phyloP scores from a whole-genome alignment of 2,329 filamentous ascomycete genomes.

The Aspergillus tamarii region DNA sequence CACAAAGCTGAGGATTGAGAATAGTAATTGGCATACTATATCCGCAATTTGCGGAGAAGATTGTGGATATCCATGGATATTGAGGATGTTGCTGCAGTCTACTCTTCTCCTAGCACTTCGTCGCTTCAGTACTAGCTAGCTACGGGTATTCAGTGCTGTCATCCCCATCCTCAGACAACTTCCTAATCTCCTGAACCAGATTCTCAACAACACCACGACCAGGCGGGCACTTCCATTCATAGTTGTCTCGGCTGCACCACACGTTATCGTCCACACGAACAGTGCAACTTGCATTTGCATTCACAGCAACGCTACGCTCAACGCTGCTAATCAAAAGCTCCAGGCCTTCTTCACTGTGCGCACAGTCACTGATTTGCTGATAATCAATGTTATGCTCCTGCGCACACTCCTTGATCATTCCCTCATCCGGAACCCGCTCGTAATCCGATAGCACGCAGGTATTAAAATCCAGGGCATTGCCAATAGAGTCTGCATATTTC shows the following conservation, averaged over 20 bases:
- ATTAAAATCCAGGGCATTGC: too few species aligned
- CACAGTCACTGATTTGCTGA: neutral
- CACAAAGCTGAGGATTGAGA: too few species aligned
- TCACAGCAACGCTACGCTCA: neutral
- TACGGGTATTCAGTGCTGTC: neutral
- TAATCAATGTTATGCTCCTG: too few species aligned
- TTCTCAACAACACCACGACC: neutral
- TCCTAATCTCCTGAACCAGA: neutral
- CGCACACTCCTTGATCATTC: too few species aligned
- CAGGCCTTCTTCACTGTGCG: neutral
- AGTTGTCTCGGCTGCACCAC: neutral
- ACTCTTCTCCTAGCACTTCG: too few species aligned
- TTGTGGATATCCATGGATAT: too few species aligned
- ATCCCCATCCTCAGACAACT: neutral
- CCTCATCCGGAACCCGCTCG: too few species aligned
- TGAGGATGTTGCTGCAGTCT: too few species aligned
- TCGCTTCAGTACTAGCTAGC: neutral
- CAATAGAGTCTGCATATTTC: too few species aligned
- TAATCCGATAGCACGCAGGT: too few species aligned
- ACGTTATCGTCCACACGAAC: neutral
- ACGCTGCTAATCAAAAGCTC: neutral
- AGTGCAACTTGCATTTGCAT: conserved; percentile 3
- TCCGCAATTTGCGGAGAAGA: too few species aligned
- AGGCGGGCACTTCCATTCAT: neutral
- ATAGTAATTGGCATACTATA: too few species aligned